Conservation (phyloP, 1,284 basidiomycete species). For the Ustilago cynodontis region DNA sequence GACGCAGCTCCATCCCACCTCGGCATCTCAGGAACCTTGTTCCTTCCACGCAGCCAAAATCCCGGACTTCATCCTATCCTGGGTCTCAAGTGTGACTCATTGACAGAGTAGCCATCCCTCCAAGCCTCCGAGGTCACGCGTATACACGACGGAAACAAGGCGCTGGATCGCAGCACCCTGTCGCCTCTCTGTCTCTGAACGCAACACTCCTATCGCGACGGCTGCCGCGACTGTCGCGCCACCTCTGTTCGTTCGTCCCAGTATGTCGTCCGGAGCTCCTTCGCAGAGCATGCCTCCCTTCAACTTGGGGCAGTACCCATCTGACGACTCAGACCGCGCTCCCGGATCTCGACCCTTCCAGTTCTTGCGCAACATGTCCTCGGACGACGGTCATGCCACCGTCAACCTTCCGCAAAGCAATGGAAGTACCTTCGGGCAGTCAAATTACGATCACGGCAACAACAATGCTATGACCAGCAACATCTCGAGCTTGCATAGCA, state of each 20-base stretch:
- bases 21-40: background rate
- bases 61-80: too few species aligned
- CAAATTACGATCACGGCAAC: constrained; percentile 14
- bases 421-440: background rate
- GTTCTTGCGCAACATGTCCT: constrained; percentile 19
- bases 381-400: constrained; percentile 38
- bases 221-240: constrained; percentile 24
- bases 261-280: constrained; percentile 30
- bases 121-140: background rate
- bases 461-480: constrained; percentile 33
- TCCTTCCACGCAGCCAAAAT: too few species aligned
- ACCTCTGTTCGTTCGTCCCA: background rate
- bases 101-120: background rate
- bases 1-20: background rate
- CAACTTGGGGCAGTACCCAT: constrained; percentile 26
- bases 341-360: constrained; percentile 14
- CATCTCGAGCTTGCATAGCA: constrained; percentile 32
- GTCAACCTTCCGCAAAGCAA: constrained; percentile 37
- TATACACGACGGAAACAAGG: background rate
- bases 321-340: constrained; percentile 26
- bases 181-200: constrained; percentile 1
- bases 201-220: constrained; percentile 8
- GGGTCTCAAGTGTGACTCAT: background rate
- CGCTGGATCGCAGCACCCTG: constrained; percentile 21
- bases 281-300: constrained; percentile 33